Evolutionary conservation across 192 early-diverging fungal genomes (phyloP).

Genomic region (Gonapodya prolifera): DNA sequence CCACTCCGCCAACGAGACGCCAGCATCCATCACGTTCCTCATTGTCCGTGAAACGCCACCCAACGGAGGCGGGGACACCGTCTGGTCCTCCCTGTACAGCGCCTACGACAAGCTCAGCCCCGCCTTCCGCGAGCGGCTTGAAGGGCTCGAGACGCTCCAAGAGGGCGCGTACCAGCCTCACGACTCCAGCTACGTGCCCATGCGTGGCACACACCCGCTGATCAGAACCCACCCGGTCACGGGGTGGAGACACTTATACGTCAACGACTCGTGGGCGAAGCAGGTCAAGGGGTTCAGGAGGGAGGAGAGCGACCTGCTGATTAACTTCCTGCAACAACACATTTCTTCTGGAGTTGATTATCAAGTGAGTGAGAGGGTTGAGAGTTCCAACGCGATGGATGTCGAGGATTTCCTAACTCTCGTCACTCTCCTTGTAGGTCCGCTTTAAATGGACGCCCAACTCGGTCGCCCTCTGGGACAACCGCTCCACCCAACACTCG

Average conservation of each 20-base stretch:
- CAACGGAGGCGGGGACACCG: slow-evolving; percentile 20
- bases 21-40: neutral
- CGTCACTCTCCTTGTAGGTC: no score
- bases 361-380: no score
- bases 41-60: slow-evolving; percentile 14
- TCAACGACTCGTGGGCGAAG: neutral
- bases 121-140: neutral
- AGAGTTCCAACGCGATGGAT: no score
- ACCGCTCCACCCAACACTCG: no score
- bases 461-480: neutral
- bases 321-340: neutral
- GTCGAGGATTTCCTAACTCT: no score
- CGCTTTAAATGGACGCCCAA: neutral
- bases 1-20: no score
- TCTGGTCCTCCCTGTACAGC: neutral
- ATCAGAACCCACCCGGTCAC: neutral
- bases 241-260: neutral
- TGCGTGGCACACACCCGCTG: neutral
- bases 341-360: neutral
- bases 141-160: neutral
- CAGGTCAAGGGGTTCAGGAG: neutral
- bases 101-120: neutral
- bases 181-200: neutral
- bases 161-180: neutral
- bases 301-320: neutral